A percentile compares a stretch with the other conserved stretches of the same genome.
Evolutionary conservation across 176 grass and related monocot species (phyloP).

Genomic region (Oryza brachyantha): DNA sequence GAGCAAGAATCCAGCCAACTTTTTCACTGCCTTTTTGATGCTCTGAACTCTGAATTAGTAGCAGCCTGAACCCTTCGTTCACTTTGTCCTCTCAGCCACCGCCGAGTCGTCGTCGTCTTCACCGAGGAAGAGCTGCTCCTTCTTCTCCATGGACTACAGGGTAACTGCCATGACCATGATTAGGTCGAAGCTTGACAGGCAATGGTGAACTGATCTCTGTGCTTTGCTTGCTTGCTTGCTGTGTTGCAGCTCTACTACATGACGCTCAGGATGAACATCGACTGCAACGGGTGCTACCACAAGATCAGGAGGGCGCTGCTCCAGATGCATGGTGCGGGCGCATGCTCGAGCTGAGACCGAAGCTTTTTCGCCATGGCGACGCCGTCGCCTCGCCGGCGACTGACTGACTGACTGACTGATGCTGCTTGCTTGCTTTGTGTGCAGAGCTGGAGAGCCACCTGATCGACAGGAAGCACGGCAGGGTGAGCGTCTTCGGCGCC

Average conservation of each 20-base stretch:
- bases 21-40: constrained; percentile 35
- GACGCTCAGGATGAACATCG: constrained; percentile 89
- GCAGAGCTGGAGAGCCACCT: constrained; percentile 71
- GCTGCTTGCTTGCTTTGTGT: background rate
- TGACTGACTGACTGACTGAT: too few species aligned
- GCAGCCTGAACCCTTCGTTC: background rate
- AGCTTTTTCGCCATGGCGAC: background rate
- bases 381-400: too few species aligned
- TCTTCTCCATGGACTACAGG: constrained; percentile 51
- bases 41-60: background rate
- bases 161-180: background rate
- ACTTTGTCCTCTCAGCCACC: background rate
- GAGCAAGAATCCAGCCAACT: constrained; percentile 30
- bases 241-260: constrained; percentile 58
- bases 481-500: constrained; percentile 51
- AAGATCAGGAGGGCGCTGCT: constrained; percentile 76
- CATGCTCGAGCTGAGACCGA: background rate
- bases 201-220: background rate
- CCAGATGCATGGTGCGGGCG: constrained; percentile 67
- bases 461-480: constrained; percentile 81
- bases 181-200: background rate
- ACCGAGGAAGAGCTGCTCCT: background rate
- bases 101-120: background rate
- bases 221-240: background rate
- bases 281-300: constrained; percentile 90